A percentile compares a stretch with the other conserved stretches of the same genome.
phyloP scores from a whole-genome alignment of 2,329 filamentous ascomycete species.

The Thyridium curvatum region DNA sequence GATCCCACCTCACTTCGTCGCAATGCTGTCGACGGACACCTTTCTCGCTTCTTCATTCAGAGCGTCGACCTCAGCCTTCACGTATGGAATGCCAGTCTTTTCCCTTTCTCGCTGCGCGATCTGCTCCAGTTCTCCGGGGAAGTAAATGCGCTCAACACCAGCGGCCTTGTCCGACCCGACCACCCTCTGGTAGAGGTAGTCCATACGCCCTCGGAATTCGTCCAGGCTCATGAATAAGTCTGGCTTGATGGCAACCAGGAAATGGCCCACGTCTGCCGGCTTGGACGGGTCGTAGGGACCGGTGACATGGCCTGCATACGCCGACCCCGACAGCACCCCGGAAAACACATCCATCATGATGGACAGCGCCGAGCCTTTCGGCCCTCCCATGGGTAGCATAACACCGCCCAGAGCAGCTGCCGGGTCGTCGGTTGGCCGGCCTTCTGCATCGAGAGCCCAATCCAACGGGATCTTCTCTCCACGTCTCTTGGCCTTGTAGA shows the following conservation, averaged over 20 bases:
- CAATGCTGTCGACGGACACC: no score
- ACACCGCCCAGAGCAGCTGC: conserved; percentile 64
- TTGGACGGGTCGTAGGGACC: conserved; percentile 67
- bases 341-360: conserved; percentile 91
- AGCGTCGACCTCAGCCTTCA: conserved; percentile 47
- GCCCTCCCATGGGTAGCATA: conserved; percentile 81
- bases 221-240: conserved; percentile 67
- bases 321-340: conserved; percentile 68
- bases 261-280: conserved; percentile 68
- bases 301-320: conserved; percentile 72
- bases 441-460: conserved; percentile 71
- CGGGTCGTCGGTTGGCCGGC: conserved; percentile 64
- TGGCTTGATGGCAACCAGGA: conserved; percentile 67
- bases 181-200: conserved; percentile 46
- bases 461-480: conserved; percentile 63
- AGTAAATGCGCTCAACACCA: conserved; percentile 53
- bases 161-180: conserved; percentile 46
- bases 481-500: conserved; percentile 63
- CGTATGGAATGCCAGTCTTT: conserved; percentile 52
- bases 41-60: conserved; percentile 44
- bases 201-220: conserved; percentile 60
- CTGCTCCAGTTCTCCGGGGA: conserved; percentile 58
- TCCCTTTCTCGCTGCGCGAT: conserved; percentile 35
- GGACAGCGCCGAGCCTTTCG: conserved; percentile 69
- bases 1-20: no score